These are phyloP conservation scores for Cytospora piceae DNA, from an alignment of 2,329 filamentous ascomycete genomes.

Conservation along the genomic window DNA sequence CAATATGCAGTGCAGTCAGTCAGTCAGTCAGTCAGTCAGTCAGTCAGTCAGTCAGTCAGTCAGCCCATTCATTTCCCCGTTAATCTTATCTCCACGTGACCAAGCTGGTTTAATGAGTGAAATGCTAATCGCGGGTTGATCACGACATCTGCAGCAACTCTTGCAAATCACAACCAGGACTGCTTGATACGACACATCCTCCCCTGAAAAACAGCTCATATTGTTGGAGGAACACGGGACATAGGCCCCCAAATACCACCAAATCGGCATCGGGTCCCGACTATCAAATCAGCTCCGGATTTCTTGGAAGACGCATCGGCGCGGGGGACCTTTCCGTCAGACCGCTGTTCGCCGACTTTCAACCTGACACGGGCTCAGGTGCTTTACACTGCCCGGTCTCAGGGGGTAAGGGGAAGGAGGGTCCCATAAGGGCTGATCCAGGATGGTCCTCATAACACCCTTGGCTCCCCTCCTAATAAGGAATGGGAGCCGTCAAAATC, in stretches of 20 bases:
- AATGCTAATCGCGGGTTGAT: slow-evolving; percentile 9
- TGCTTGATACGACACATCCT: slow-evolving; percentile 2
- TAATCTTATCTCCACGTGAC: slow-evolving; percentile 30
- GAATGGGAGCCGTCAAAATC: slow-evolving; percentile 6
- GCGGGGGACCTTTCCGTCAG: slow-evolving; percentile 16
- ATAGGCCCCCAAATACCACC: background rate
- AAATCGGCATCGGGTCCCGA: slow-evolving; percentile 22
- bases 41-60: background rate
- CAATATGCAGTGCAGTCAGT: background rate
- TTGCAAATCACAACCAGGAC: slow-evolving; percentile 23
- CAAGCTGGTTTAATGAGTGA: background rate
- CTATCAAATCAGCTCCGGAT: slow-evolving; percentile 23
- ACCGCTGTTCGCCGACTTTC: slow-evolving; percentile 14
- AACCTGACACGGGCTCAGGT: background rate
- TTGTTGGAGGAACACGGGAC: background rate
- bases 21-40: background rate
- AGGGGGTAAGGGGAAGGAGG: slow-evolving; percentile 9
- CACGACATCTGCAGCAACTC: slow-evolving; percentile 19
- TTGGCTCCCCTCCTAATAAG: slow-evolving; percentile 22
- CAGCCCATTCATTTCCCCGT: too few species aligned
- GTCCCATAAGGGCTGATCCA: slow-evolving; percentile 1
- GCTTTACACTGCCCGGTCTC: slow-evolving; percentile 1
- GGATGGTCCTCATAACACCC: slow-evolving; percentile 15
- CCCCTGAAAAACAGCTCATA: background rate
- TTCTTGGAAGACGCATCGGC: slow-evolving; percentile 3